A percentile compares a stretch with the other conserved stretches of the same genome.
Evolutionary conservation across 129 eudicot genomes (phyloP).

Genomic region (Ambrosia trifida): DNA sequence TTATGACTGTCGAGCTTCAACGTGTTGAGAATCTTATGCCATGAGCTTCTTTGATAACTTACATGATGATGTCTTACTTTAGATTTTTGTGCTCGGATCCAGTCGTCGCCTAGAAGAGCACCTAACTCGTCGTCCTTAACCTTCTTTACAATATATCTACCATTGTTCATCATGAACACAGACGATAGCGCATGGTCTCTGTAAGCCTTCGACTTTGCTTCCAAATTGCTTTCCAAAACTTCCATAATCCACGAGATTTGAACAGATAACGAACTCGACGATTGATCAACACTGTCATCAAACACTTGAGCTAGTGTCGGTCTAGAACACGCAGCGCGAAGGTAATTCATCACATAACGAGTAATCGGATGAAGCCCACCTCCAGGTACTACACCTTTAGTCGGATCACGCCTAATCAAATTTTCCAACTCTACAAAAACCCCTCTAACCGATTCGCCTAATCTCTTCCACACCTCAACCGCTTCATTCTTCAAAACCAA

Average conservation of each 20-base stretch:
- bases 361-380: slow-evolving; percentile 97
- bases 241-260: slow-evolving; percentile 97
- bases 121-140: slow-evolving; percentile 81
- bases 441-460: slow-evolving; percentile 85
- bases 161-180: slow-evolving; percentile 93
- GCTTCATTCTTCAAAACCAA: slow-evolving; percentile 69
- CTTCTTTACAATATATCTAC: slow-evolving; percentile 81
- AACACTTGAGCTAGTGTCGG: slow-evolving; percentile 71
- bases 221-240: slow-evolving; percentile 81
- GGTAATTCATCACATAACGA: slow-evolving; percentile 93
- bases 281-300: slow-evolving; percentile 49
- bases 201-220: slow-evolving; percentile 71
- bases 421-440: slow-evolving; percentile 89
- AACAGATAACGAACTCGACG: slow-evolving; percentile 53
- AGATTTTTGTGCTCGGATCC: slow-evolving; percentile 81
- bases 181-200: slow-evolving; percentile 69
- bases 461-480: slow-evolving; percentile 63
- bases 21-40: slow-evolving; percentile 76
- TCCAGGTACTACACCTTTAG: slow-evolving; percentile 76
- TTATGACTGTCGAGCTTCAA: slow-evolving; percentile 58
- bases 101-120: slow-evolving; percentile 76
- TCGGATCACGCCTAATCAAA: slow-evolving; percentile 88
- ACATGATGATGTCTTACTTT: slow-evolving; percentile 79
- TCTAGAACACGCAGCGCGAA: slow-evolving; percentile 83
- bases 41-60: slow-evolving; percentile 76